phyloP scores from a whole-genome alignment of 2,329 filamentous ascomycete species.

The Sporothrix inflata region DNA sequence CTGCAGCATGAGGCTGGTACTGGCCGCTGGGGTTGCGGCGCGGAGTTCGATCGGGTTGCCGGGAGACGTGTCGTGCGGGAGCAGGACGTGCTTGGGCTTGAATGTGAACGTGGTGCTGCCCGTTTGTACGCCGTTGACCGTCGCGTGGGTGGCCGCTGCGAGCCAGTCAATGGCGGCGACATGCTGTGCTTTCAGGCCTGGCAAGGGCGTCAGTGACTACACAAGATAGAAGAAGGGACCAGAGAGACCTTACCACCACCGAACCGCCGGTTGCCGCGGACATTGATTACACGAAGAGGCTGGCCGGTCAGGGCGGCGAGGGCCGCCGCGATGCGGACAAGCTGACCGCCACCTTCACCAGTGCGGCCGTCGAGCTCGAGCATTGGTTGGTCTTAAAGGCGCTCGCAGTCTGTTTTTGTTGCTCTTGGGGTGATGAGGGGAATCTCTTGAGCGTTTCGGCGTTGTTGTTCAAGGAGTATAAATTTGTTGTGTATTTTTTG shows the following conservation, averaged over 20 bases:
- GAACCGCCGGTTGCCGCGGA: conserved; percentile 57
- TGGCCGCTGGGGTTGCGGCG: conserved; percentile 56
- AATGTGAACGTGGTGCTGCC: conserved; percentile 57
- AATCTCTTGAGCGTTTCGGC: not conserved
- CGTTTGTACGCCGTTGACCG: conserved; percentile 54
- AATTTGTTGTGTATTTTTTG: not conserved
- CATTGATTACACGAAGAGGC: conserved; percentile 56
- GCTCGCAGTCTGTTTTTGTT: not conserved
- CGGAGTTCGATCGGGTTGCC: conserved; percentile 41
- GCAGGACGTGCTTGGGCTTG: conserved; percentile 40
- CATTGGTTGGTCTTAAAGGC: conserved; percentile 14
- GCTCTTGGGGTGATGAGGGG: not conserved
- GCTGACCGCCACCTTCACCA: conserved; percentile 65
- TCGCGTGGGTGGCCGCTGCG: conserved; percentile 54
- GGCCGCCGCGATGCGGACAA: conserved; percentile 59
- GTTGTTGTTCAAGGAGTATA: not conserved
- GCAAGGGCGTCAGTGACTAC: not conserved
- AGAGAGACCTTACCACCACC: conserved; percentile 39
- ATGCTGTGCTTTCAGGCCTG: conserved; percentile 65
- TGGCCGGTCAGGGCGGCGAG: conserved; percentile 60
- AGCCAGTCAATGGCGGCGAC: conserved; percentile 60
- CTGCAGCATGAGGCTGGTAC: conserved; percentile 61
- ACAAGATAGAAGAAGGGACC: not conserved
- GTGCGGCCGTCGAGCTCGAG: conserved; percentile 59
- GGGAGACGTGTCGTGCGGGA: not conserved